Evolutionary conservation across 108 stramenopile genomes (phyloP).

Genomic region (Craspedostauros australis): DNA sequence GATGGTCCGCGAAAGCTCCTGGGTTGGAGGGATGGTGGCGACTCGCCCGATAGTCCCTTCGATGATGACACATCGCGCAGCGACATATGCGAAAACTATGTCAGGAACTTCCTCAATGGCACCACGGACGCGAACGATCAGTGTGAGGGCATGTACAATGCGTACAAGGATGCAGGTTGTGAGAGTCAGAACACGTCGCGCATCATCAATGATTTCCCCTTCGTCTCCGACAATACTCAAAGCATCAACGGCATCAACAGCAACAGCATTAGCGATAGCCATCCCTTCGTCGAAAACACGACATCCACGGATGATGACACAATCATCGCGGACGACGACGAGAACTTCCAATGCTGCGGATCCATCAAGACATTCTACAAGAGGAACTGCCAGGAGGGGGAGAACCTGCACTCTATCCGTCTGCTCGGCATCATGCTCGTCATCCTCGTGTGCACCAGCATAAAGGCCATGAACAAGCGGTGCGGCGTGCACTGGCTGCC

Average conservation of each 20-base stretch:
- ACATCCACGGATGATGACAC: conserved; percentile 26
- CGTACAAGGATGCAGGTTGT: conserved; percentile 66
- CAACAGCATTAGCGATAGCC: conserved; percentile 52
- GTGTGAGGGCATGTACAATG: conserved; percentile 75
- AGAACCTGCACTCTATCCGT: conserved; percentile 39
- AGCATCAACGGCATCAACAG: conserved; percentile 69
- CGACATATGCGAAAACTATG: conserved; percentile 56
- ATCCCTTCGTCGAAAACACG: background rate
- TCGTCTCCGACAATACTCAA: conserved; percentile 67
- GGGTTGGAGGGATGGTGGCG: too few relatives aligned
- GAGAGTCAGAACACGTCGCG: conserved; percentile 27
- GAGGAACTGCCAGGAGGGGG: conserved; percentile 32
- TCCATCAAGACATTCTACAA: conserved; percentile 49
- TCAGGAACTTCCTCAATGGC: conserved; percentile 70
- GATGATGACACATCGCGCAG: conserved; percentile 35
- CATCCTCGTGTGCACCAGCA: conserved; percentile 62
- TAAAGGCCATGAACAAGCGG: conserved; percentile 51
- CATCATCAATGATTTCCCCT: conserved; percentile 77
- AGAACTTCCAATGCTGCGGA: conserved; percentile 64
- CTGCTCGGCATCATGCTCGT: conserved; percentile 69
- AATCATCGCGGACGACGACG: conserved; percentile 59
- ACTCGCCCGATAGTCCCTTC: background rate
- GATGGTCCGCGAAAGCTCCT: too few relatives aligned
- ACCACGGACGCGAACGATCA: conserved; percentile 79
- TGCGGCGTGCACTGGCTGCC: conserved; percentile 59